Percentiles rank a stretch among this genome's conserved stretches.
These are phyloP conservation scores for Cicer judaicum DNA, from an alignment of 306 rosid genomes.

Conservation along the genomic window DNA sequence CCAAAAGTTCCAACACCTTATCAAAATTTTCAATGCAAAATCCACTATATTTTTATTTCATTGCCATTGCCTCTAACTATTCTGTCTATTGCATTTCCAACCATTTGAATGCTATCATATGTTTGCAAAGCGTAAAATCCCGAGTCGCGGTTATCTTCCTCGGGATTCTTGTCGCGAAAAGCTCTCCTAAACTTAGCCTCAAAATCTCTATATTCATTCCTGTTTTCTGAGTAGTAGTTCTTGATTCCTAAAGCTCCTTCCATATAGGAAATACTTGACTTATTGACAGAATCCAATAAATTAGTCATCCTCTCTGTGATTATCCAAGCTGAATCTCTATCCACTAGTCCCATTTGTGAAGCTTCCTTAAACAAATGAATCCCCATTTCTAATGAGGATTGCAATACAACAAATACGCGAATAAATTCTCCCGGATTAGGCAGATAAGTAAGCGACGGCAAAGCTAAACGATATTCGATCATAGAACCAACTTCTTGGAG, in stretches of 20 bases:
- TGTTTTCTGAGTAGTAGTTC: constrained; percentile 50
- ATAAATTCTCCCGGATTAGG: constrained; percentile 48
- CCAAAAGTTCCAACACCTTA: constrained; percentile 40
- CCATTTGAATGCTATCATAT: constrained; percentile 59
- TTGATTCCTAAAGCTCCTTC: constrained; percentile 74
- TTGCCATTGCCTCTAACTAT: constrained; percentile 25
- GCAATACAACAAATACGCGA: constrained; percentile 66
- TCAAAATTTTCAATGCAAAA: constrained; percentile 63
- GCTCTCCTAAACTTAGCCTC: constrained; percentile 48
- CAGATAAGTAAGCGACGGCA: constrained; percentile 56
- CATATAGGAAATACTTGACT: constrained; percentile 57
- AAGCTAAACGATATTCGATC: constrained; percentile 64
- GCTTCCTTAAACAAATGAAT: constrained; percentile 65
- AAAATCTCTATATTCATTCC: constrained; percentile 49
- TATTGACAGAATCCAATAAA: constrained; percentile 53
- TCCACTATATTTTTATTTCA: constrained; percentile 48
- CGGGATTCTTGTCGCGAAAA: constrained; percentile 46
- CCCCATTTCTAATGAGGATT: constrained; percentile 58
- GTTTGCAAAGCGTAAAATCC: constrained; percentile 68
- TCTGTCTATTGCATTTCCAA: constrained; percentile 54
- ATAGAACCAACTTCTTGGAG: constrained; percentile 56
- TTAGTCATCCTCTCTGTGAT: constrained; percentile 62
- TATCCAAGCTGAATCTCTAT: constrained; percentile 68
- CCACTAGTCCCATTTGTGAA: constrained; percentile 60
- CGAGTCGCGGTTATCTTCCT: constrained; percentile 56